A percentile compares a stretch with the other conserved stretches of the same genome.
phyloP scores from a whole-genome alignment of 768 basidiomycete genomes.

The Pleurotus giganteus region DNA sequence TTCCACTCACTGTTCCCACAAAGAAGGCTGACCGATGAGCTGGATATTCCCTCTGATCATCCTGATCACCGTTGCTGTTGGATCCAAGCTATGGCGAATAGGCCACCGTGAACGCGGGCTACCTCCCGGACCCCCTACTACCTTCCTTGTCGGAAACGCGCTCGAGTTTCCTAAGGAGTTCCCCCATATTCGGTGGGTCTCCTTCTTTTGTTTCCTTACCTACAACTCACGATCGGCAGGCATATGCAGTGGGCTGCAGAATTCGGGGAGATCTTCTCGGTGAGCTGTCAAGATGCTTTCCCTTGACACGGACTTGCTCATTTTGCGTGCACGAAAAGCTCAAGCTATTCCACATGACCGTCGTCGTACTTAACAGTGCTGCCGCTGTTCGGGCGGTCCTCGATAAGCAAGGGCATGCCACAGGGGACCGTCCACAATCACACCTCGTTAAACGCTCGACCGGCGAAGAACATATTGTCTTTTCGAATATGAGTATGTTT shows the following conservation, averaged over 20 bases:
- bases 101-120: slow-evolving; percentile 15
- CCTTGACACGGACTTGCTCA: neutral
- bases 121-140: slow-evolving; percentile 24
- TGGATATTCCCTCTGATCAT: too few species aligned
- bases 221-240: neutral
- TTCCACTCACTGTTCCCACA: too few species aligned
- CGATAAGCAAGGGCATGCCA: slow-evolving; percentile 22
- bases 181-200: neutral
- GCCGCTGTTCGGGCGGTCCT: slow-evolving; percentile 22
- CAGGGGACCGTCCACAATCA: slow-evolving; percentile 22
- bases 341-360: slow-evolving; percentile 20
- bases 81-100: neutral
- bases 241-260: slow-evolving; percentile 13
- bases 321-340: slow-evolving; percentile 12
- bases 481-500: slow-evolving; percentile 8
- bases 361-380: slow-evolving; percentile 20
- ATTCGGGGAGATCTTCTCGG: slow-evolving; percentile 16
- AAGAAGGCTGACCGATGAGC: too few species aligned
- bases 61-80: too few species aligned
- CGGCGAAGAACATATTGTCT: slow-evolving; percentile 17
- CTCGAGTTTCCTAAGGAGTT: slow-evolving; percentile 18
- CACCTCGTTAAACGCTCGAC: slow-evolving; percentile 21
- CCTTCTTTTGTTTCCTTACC: slow-evolving; percentile 13
- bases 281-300: neutral
- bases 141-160: slow-evolving; percentile 22